Base-by-base conservation (phyloP, 2,329 filamentous ascomycete genomes). In the Mycosphaerella sp. region DNA sequence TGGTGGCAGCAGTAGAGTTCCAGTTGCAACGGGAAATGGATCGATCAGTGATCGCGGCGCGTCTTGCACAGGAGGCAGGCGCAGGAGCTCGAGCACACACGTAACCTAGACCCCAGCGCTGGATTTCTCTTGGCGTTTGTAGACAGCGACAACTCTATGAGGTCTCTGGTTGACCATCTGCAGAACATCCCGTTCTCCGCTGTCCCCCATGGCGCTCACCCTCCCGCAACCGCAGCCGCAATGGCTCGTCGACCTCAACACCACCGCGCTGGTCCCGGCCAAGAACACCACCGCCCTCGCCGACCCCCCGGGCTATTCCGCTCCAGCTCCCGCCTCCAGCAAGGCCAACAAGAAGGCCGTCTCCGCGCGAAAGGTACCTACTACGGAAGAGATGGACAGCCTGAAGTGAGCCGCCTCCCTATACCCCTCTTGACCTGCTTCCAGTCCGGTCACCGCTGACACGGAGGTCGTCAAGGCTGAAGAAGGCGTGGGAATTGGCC, bases 401-500 rank as follows among this genome's bases (percentile, higher is more conserved):
- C 78, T 98, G 59, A 97, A 97, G 78, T 26, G 26, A 26, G 26
- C 26, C 26, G 26, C 26, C 26, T 26, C 26, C 26, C 4, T 26
- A 26, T 26, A 26, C 26, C 26, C 6, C 14, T 17, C 14, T 17
- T 17, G 14, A 26, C 6, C 26, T 26, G 26, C 1, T 26, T 26
- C 26, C 4, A 4, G 26, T 26, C 26, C 1, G 26, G 6, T 26
- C 26, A 4, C 26, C 26, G 26, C 26, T 26, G 26, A 26, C 26
- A 26, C 26, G 4, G 26, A 26, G 26, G 26, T 26, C 2, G 1
- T 4, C 26, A 26, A 26, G 26, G 26, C 77, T 98, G 65, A 98
- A 98, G 75, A 98, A 98, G 73, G 93, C 93, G 0, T 98, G 93
- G 93, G 93, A 98, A 73, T 82, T 98, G 43, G 92, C 93, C 41